Base-by-base conservation (phyloP, 495 filamentous ascomycete species). In the Amorphotheca resinae region DNA sequence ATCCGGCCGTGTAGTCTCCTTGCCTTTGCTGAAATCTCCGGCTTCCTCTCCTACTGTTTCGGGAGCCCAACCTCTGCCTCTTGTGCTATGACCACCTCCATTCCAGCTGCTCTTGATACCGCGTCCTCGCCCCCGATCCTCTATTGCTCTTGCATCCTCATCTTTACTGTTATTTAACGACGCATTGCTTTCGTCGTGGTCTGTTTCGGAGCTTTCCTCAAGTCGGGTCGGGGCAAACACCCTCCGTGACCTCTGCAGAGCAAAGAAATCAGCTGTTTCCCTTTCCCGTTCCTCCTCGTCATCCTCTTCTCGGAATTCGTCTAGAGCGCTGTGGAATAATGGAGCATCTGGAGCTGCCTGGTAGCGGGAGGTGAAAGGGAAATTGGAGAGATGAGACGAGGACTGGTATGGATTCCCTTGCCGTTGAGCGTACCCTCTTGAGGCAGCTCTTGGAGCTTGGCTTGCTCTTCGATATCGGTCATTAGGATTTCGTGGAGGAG, bases 211-310 rank as follows among this genome's bases (percentile, higher is more conserved):
- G 42, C 84, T 91, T 33, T 91, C 84, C 15, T 80, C 82, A 25
- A 95, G 52, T 46, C 77, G 68, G 57, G 81, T 82, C 14, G 77
- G 72, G 18, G 85, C 87, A 57, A 95, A 88, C 38, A 93, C 82
- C 40, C 87, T 74, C 49, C 91, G 73, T 55, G 88, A 95, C 40
- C 77, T 68, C 60, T 95, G 86, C 38, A 98, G 64, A 9, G 91
- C 91, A 61, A 86, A 94, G 52, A 86, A 80, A 60, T 98, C 91
- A 11, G 88, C 86, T 12, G 88, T 82, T 53, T 98, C 91, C 40
- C 89, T 76, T 43, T 93, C 85, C 47, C 84, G 81, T 57, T 98
- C 88, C 41, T 81, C 78, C 49, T 87, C 87, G 41, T 95, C 87
- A 57, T 94, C 84, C 54, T 93, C 85, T 62, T 89, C 84, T 50